These are phyloP conservation scores for Echeveria elegans DNA, from an alignment of 164 flowering plant species.

Conservation along the genomic window DNA sequence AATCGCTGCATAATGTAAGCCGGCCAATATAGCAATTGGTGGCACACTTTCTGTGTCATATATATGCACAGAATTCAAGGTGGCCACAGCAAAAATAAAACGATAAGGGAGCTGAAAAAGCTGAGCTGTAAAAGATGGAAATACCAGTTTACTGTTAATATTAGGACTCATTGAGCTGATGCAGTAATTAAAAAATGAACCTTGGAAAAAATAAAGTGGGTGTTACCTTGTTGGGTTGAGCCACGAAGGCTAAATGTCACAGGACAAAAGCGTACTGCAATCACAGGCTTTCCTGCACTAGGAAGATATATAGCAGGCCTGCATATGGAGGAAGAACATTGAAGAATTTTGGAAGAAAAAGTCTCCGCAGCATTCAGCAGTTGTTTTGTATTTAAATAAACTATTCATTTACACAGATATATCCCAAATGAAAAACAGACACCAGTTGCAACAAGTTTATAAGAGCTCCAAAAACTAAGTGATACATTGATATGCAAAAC, in stretches of 20 bases:
- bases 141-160: too few relatives aligned
- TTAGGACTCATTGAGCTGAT: neutral
- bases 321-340: constrained; percentile 16
- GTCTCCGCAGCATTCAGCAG: too few relatives aligned
- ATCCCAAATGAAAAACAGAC: neutral
- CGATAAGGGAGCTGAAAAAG: constrained; percentile 90
- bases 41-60: constrained; percentile 81
- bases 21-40: constrained; percentile 85
- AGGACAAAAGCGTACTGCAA: constrained; percentile 92
- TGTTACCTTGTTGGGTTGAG: constrained; percentile 47
- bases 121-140: constrained; percentile 31
- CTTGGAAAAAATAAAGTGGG: neutral
- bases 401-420: neutral
- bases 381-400: neutral
- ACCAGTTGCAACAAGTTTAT: neutral
- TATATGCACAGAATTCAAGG: constrained; percentile 81
- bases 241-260: constrained; percentile 55
- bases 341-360: neutral
- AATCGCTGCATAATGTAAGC: constrained; percentile 93
- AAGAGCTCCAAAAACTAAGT: neutral
- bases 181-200: neutral
- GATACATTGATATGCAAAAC: neutral
- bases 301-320: constrained; percentile 95
- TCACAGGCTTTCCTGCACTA: constrained; percentile 76
- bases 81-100: constrained; percentile 79